phyloP scores from a whole-genome alignment of 768 basidiomycete genomes.

The Tylopilus subfusipes region DNA sequence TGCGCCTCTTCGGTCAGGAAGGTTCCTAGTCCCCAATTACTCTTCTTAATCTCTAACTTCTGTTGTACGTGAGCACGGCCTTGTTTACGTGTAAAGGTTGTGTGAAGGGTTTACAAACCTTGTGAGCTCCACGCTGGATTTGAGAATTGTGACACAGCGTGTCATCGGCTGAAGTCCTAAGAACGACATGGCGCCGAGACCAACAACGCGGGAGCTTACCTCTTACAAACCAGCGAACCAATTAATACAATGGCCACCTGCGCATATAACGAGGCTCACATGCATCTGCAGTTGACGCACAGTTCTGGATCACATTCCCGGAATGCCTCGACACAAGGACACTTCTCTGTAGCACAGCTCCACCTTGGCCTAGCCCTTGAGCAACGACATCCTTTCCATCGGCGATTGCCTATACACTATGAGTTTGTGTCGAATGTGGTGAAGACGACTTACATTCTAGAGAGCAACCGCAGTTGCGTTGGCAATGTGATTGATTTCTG shows the following conservation, averaged over 20 bases:
- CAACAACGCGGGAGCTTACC: constrained; percentile 17
- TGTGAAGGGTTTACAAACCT: constrained; percentile 33
- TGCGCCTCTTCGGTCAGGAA: constrained; percentile 45
- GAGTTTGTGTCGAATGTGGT: not conserved
- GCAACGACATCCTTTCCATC: constrained; percentile 59
- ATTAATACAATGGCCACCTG: not conserved
- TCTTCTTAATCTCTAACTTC: constrained; percentile 42
- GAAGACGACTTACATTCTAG: constrained; percentile 40
- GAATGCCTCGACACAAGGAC: constrained; percentile 47
- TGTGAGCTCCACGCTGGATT: constrained; percentile 43
- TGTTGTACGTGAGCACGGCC: constrained; percentile 20
- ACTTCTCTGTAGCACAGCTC: constrained; percentile 40
- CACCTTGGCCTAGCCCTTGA: constrained; percentile 20
- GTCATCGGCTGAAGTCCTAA: constrained; percentile 24
- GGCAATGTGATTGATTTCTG: constrained; percentile 49
- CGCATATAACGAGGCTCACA: constrained; percentile 32
- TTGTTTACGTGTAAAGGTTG: not conserved
- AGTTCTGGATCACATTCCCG: constrained; percentile 71
- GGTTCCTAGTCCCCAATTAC: constrained; percentile 52
- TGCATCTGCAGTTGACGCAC: constrained; percentile 50
- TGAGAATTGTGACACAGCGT: constrained; percentile 46
- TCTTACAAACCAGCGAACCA: constrained; percentile 9
- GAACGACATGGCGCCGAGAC: not conserved
- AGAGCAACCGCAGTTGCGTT: constrained; percentile 51
- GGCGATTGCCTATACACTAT: constrained; percentile 43